A percentile compares a stretch with the other conserved stretches of the same genome.
Evolutionary conservation across 108 stramenopile genomes (phyloP).

Genomic region (Licmophora abbreviata): DNA sequence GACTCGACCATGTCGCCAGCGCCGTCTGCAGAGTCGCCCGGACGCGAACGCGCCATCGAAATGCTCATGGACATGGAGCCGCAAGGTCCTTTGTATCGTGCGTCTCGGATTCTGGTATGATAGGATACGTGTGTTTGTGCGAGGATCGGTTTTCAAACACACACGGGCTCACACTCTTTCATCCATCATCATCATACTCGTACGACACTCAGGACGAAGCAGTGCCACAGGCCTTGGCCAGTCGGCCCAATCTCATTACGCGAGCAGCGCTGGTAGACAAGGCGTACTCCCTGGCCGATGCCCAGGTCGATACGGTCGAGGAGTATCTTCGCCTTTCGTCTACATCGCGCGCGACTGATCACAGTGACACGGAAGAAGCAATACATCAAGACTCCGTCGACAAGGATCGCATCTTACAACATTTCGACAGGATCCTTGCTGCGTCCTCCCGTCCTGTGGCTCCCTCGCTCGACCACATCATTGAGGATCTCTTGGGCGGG

Average conservation of each 20-base stretch:
- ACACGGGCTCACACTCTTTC: background rate
- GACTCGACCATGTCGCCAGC: background rate
- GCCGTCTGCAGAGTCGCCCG: too few relatives aligned
- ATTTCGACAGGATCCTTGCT: too few relatives aligned
- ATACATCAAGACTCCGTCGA: too few relatives aligned
- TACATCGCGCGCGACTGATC: too few relatives aligned
- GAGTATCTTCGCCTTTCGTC: too few relatives aligned
- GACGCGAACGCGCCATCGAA: slow-evolving; percentile 67
- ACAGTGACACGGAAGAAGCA: too few relatives aligned
- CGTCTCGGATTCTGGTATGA: slow-evolving; percentile 63
- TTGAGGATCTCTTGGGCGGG: slow-evolving; percentile 17
- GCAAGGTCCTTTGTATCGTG: slow-evolving; percentile 58
- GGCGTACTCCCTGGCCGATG: slow-evolving; percentile 37
- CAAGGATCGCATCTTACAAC: too few relatives aligned
- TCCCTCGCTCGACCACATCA: too few relatives aligned
- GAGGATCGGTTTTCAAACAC: too few relatives aligned
- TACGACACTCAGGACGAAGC: slow-evolving; percentile 37
- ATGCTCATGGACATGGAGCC: slow-evolving; percentile 76
- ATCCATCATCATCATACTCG: background rate
- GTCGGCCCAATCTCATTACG: slow-evolving; percentile 54
- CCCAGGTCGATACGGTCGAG: slow-evolving; percentile 34
- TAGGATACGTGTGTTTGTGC: background rate
- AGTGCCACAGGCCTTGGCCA: slow-evolving; percentile 31
- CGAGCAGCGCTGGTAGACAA: slow-evolving; percentile 55
- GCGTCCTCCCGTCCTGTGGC: too few relatives aligned